phyloP scores from a whole-genome alignment of 345 rosid species.

The Aquilaria yunnanensis region DNA sequence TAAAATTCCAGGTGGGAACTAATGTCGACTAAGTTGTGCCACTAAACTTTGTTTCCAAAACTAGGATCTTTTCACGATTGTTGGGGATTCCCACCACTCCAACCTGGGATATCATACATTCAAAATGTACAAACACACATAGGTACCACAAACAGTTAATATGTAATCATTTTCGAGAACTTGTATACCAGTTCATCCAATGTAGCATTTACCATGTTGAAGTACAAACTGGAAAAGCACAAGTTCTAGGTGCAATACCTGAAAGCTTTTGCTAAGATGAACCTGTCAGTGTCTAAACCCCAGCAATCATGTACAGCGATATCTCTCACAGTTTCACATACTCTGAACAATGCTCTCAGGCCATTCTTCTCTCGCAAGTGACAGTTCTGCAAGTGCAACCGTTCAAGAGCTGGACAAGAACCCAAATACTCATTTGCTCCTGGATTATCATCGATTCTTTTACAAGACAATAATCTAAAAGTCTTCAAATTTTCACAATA shows the following conservation, averaged over 20 bases:
- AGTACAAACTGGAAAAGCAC: too few species aligned
- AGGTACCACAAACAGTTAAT: too few species aligned
- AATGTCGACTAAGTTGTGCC: too few species aligned
- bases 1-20: too few species aligned
- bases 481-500: constrained; percentile 91
- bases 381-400: constrained; percentile 79
- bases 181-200: too few species aligned
- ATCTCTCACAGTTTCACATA: constrained; percentile 67
- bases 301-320: constrained; percentile 78
- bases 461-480: constrained; percentile 65
- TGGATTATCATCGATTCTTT: constrained; percentile 62
- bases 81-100: too few species aligned
- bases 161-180: too few species aligned
- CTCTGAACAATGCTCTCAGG: constrained; percentile 59
- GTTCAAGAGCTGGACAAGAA: constrained; percentile 71
- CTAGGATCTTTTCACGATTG: too few species aligned
- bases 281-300: constrained; percentile 79
- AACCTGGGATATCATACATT: too few species aligned
- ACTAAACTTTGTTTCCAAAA: too few species aligned
- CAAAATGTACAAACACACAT: too few species aligned
- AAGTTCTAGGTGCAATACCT: constrained; percentile 37
- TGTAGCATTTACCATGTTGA: too few species aligned
- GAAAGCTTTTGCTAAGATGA: constrained; percentile 52
- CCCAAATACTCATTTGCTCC: constrained; percentile 63
- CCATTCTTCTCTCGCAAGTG: constrained; percentile 59